A percentile compares a stretch with the other conserved stretches of the same genome.
phyloP scores from a whole-genome alignment of 306 rosid species.

The Castanopsis chinensis region DNA sequence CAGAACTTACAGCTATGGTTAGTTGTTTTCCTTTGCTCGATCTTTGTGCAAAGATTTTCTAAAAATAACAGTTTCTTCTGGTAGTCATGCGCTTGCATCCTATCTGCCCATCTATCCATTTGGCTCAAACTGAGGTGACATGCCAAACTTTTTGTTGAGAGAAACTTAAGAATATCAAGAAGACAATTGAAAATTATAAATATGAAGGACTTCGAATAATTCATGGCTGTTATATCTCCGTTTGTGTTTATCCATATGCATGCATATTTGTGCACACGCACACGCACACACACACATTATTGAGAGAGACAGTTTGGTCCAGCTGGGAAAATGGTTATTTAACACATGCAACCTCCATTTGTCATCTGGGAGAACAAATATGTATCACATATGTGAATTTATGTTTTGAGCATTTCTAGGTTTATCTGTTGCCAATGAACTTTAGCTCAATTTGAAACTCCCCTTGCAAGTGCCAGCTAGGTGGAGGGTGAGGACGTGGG shows the following conservation, averaged over 20 bases:
- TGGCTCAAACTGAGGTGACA: not conserved
- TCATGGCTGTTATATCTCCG: not conserved
- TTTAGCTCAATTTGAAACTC: too few species aligned
- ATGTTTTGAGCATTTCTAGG: not conserved
- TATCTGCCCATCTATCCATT: not conserved
- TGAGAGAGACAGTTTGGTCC: not conserved
- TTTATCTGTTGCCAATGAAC: too few species aligned
- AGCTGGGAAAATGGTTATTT: not conserved
- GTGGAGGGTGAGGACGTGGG: not conserved
- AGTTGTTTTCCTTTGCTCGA: slow-evolving; percentile 28
- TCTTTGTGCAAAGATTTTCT: not conserved
- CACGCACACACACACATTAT: too few species aligned
- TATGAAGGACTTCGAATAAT: not conserved
- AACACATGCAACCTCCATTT: not conserved
- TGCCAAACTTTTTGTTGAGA: not conserved
- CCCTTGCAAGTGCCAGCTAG: too few species aligned
- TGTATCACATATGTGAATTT: not conserved
- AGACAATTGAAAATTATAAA: not conserved
- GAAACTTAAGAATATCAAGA: not conserved
- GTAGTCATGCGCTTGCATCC: not conserved
- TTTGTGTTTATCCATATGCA: not conserved
- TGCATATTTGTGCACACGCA: not conserved
- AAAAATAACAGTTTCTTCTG: not conserved
- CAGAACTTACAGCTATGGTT: slow-evolving; percentile 98
- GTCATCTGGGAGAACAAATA: not conserved